Evolutionary conservation across 192 early-diverging fungal genomes (phyloP).

Genomic region (Linnemannia exigua): DNA sequence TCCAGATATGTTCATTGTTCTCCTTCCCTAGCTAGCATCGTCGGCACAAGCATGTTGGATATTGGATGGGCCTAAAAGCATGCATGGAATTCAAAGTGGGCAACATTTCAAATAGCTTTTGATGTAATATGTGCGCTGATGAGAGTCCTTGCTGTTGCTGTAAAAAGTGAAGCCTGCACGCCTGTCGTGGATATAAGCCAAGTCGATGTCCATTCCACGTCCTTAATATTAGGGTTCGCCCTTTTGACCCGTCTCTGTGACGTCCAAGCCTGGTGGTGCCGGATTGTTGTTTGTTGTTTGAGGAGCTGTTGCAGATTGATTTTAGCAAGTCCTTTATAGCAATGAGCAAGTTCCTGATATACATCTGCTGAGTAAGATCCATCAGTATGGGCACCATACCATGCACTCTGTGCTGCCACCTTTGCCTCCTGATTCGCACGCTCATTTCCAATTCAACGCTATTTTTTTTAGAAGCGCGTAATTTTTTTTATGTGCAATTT

Average conservation of each 20-base stretch:
- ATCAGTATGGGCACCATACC: too few relatives aligned
- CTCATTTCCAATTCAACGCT: too few relatives aligned
- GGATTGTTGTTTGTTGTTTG: slow-evolving; percentile 14
- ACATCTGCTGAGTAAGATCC: neutral
- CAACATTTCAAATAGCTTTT: slow-evolving; percentile 11
- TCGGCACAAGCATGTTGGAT: neutral
- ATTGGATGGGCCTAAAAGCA: neutral
- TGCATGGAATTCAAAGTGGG: slow-evolving; percentile 12
- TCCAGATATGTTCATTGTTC: slow-evolving; percentile 20
- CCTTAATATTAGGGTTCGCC: neutral
- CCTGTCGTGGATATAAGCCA: neutral
- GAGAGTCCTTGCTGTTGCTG: slow-evolving; percentile 9
- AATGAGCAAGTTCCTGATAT: neutral
- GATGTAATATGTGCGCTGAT: neutral
- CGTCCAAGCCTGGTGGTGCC: slow-evolving; percentile 11
- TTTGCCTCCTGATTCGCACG: too few relatives aligned
- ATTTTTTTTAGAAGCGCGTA: too few relatives aligned
- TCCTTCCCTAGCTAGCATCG: neutral
- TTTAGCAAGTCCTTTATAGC: neutral
- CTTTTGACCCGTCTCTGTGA: slow-evolving; percentile 9
- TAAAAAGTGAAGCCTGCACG: neutral
- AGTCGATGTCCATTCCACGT: slow-evolving; percentile 9
- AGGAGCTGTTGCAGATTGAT: slow-evolving; percentile 4
- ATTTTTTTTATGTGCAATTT: too few relatives aligned
- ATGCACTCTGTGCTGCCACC: too few relatives aligned